Conservation (phyloP, 2,329 filamentous ascomycete species). For the Phialophora expanda region DNA sequence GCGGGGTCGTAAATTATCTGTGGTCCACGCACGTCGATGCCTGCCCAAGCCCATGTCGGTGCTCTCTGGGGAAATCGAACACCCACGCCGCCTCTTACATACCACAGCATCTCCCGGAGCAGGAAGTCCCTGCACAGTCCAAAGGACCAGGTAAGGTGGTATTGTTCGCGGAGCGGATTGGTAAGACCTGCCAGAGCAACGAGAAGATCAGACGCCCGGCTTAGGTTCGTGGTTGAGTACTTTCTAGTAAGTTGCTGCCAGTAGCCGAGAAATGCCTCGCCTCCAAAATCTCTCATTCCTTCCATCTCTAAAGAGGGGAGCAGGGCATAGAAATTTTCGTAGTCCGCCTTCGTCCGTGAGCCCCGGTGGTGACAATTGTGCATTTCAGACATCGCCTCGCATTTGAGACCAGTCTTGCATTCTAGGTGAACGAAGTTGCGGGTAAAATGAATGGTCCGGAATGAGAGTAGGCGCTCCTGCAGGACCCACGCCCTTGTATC, state of each 20-base stretch:
- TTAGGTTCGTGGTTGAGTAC: slow-evolving; percentile 7
- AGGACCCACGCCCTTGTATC: slow-evolving; percentile 4
- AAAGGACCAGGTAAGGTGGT: slow-evolving; percentile 5
- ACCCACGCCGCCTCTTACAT: not conserved
- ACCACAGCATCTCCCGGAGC: slow-evolving; percentile 8
- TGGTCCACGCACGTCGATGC: slow-evolving; percentile 4
- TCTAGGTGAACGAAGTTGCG: slow-evolving; percentile 7
- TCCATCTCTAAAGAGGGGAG: not conserved
- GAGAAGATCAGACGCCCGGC: not conserved
- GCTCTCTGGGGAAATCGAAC: not conserved
- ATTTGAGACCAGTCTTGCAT: not conserved
- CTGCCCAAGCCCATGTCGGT: slow-evolving; percentile 5
- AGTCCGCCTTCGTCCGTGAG: not conserved
- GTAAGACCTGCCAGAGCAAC: slow-evolving; percentile 6
- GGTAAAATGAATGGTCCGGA: slow-evolving; percentile 4
- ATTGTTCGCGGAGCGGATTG: not conserved
- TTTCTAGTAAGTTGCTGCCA: not conserved
- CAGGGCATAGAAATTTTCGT: not conserved
- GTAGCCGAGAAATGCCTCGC: not conserved
- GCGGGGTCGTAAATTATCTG: not conserved
- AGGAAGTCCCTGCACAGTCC: slow-evolving; percentile 6
- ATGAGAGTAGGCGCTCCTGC: slow-evolving; percentile 6
- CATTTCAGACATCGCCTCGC: not conserved
- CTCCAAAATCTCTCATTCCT: not conserved
- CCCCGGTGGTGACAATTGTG: not conserved